Evolutionary conservation across 129 eudicot genomes (phyloP).

Genomic region (Centella asiatica): DNA sequence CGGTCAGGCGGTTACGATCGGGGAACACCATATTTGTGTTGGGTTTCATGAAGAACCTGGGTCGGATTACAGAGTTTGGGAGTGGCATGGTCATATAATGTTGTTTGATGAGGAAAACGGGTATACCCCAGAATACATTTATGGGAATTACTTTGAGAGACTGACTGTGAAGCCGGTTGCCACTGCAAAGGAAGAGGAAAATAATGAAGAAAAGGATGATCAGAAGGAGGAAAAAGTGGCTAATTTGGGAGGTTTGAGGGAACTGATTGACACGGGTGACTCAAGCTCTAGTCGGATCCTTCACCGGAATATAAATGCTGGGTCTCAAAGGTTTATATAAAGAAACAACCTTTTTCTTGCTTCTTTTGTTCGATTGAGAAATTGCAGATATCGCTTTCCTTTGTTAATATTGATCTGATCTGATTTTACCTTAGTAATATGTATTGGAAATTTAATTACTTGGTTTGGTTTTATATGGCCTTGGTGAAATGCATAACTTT

Average conservation of each 20-base stretch:
- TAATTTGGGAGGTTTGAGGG: constrained; percentile 5
- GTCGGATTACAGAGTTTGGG: constrained; percentile 1
- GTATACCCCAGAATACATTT: not conserved
- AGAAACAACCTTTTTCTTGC: not conserved
- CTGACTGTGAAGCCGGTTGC: not conserved
- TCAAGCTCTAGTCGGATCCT: not conserved
- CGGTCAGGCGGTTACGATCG: constrained; percentile 1
- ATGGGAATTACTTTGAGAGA: constrained; percentile 11
- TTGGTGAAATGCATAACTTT: not conserved
- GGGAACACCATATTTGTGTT: constrained; percentile 4
- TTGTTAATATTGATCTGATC: not conserved
- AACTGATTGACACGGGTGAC: constrained; percentile 2
- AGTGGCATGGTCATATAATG: constrained; percentile 9
- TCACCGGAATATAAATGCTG: not conserved
- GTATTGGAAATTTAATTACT: not conserved
- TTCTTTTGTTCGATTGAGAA: not conserved
- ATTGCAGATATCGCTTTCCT: not conserved
- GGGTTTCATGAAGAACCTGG: constrained; percentile 4
- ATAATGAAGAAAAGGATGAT: not conserved
- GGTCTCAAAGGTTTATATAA: not conserved
- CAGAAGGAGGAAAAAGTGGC: not conserved
- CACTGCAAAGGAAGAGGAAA: not conserved
- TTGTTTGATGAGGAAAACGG: constrained; percentile 4
- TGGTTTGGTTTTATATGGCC: not conserved
- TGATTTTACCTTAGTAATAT: not conserved